Evolutionary conservation across 441 rosid genomes (phyloP).

Genomic region (Euphorbia neoarborescens): DNA sequence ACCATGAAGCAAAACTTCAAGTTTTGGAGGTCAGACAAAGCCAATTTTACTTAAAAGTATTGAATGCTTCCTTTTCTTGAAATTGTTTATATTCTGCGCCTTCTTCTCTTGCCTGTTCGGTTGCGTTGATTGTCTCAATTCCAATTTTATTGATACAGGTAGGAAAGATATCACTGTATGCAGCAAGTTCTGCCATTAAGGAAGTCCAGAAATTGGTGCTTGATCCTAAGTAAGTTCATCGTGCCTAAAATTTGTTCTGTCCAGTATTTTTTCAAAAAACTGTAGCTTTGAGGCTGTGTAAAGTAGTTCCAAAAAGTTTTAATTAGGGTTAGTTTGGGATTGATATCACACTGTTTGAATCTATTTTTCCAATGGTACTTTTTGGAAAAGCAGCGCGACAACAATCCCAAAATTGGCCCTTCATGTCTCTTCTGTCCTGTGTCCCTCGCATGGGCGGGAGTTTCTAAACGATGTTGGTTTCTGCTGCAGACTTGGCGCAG

Average conservation of each 20-base stretch:
- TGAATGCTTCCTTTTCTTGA: slow-evolving; percentile 17
- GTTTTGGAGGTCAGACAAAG: slow-evolving; percentile 61
- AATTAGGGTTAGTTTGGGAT: too few species aligned
- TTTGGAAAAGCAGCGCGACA: too few species aligned
- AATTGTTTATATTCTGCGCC: neutral
- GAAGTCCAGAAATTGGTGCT: slow-evolving; percentile 90
- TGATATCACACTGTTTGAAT: too few species aligned
- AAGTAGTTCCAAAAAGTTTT: too few species aligned
- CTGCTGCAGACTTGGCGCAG: slow-evolving; percentile 50
- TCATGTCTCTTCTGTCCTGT: neutral
- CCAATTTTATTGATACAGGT: slow-evolving; percentile 42
- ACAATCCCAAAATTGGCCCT: too few species aligned
- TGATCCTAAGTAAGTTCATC: slow-evolving; percentile 72
- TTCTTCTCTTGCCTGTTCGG: neutral
- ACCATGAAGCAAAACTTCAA: slow-evolving; percentile 80
- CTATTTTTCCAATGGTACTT: too few species aligned
- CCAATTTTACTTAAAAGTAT: slow-evolving; percentile 19
- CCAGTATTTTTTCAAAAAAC: neutral
- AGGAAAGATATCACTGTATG: slow-evolving; percentile 82
- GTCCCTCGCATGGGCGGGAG: neutral
- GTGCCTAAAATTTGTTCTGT: neutral
- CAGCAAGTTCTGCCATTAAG: slow-evolving; percentile 93
- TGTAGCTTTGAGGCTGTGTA: too few species aligned
- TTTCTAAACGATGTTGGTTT: slow-evolving; percentile 1
- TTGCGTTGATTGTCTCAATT: slow-evolving; percentile 3